Base-by-base conservation (phyloP, 2,329 filamentous ascomycete species). In the Hirsutella rhossiliensis region DNA sequence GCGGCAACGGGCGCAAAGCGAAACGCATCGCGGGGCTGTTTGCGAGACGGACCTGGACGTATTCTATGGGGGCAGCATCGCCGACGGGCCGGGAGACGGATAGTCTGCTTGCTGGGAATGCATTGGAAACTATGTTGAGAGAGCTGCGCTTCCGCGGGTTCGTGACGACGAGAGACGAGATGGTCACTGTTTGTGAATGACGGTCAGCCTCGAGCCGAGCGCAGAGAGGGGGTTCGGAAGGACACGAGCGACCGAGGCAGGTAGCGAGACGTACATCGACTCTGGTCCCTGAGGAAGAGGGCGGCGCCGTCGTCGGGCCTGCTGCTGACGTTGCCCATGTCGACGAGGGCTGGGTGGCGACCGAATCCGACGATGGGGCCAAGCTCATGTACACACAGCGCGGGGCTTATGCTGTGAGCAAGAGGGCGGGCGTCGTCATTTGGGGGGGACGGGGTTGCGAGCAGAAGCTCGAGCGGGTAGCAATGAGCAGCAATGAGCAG, bases 251-350 rank as follows among this genome's bases (percentile, higher is more conserved):
- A 27, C 43, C 20, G 31, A 31, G 30, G 18, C 36, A 39, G 23
- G 23, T 2, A 27, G 23, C 6, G 23, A 27, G 56, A 69, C 83
- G 61, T 75, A 97, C 92, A 80, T 75, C 88, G 81, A 62, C 78
- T 86, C 72, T 95, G 92, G 62, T 98, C 92, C 69, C 85, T 84
- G 61, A 97, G 72, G 63, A 84, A 94, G 62, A 97, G 71, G 56
- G 78, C 68, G 55, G 79, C 75, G 61, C 80, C 85, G 58, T 96
- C 89, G 56, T 94, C 89, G 57, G 82, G 80, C 66, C 81, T 84
- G 73, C 89, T 96, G 64, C 80, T 82, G 66, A 96, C 82, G 71
- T 84, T 88, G 61, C 92, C 92, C 92, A 98, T 98, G 63, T 66
- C 76, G 68, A 63, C 42, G 40, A 45, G 40, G 40, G 45, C 43